Evolutionary conservation across 768 basidiomycete species (phyloP).

Genomic region (Calocera viscosa): DNA sequence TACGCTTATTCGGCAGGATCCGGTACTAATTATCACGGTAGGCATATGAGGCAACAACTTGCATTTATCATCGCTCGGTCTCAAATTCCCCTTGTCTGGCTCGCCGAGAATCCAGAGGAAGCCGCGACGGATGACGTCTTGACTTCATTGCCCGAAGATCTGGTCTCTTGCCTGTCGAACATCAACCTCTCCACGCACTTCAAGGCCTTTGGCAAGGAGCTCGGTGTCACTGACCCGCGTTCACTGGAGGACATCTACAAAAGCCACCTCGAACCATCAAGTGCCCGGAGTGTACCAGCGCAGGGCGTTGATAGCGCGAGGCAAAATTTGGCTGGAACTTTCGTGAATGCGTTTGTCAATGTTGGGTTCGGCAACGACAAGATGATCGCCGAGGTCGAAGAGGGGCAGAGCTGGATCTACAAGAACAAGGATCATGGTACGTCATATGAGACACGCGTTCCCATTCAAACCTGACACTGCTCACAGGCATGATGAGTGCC

Average conservation of each 20-base stretch:
- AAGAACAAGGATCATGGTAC: conserved; percentile 97
- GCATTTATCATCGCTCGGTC: conserved; percentile 88
- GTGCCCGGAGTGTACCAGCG: conserved; percentile 32
- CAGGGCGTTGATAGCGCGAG: conserved; percentile 79
- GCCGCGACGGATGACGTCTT: conserved; percentile 39
- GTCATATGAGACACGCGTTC: conserved; percentile 17
- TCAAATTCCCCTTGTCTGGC: conserved; percentile 81
- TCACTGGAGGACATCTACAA: conserved; percentile 96
- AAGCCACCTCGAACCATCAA: conserved; percentile 58
- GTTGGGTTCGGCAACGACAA: conserved; percentile 98
- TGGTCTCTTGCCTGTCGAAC: conserved; percentile 78
- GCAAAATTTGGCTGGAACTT: conserved; percentile 89
- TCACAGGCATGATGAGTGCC: conserved; percentile 83
- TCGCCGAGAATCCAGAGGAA: conserved; percentile 43
- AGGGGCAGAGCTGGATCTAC: conserved; percentile 97
- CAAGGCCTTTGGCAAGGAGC: conserved; percentile 83
- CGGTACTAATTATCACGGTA: conserved; percentile 21
- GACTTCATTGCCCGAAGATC: conserved; percentile 60
- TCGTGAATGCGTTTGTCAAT: conserved; percentile 98
- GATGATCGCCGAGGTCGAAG: conserved; percentile 91
- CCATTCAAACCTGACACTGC: not conserved
- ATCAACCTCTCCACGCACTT: conserved; percentile 71
- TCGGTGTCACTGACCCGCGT: conserved; percentile 80
- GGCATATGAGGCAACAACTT: conserved; percentile 86
- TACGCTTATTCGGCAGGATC: not conserved